phyloP scores from a whole-genome alignment of 2,329 filamentous ascomycete genomes.

The Xylariaceae sp. region DNA sequence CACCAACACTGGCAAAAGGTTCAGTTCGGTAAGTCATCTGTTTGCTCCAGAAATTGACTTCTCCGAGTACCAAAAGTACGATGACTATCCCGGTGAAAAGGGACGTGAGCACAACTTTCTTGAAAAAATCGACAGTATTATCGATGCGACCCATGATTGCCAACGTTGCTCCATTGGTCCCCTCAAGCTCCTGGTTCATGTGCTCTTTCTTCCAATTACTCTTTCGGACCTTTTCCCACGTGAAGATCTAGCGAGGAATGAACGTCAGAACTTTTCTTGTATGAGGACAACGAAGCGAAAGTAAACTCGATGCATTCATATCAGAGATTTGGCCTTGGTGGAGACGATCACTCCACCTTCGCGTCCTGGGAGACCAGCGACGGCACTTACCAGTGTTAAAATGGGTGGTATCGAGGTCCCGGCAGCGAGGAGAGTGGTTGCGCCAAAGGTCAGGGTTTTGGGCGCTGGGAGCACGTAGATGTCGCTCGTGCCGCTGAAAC shows the following conservation, averaged over 20 bases:
- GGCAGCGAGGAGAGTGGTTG: constrained; percentile 57
- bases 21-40: constrained; percentile 58
- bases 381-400: constrained; percentile 45
- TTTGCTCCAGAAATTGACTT: constrained; percentile 59
- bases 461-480: constrained; percentile 62
- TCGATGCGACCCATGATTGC: constrained; percentile 53
- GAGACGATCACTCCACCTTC: background rate
- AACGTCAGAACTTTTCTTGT: background rate
- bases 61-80: constrained; percentile 57
- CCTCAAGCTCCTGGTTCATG: constrained; percentile 42
- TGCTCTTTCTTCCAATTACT: constrained; percentile 46
- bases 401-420: constrained; percentile 64
- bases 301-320: too few relatives aligned
- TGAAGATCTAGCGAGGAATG: constrained; percentile 35
- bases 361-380: background rate
- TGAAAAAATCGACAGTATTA: constrained; percentile 48
- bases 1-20: constrained; percentile 58
- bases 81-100: constrained; percentile 56
- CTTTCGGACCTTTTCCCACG: constrained; percentile 61
- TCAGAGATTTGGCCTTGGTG: too few relatives aligned
- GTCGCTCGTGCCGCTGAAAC: constrained; percentile 52
- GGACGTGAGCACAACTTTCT: constrained; percentile 54
- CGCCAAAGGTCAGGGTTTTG: constrained; percentile 50
- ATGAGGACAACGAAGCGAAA: background rate
- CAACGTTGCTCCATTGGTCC: constrained; percentile 52